phyloP scores from a whole-genome alignment of 768 basidiomycete genomes.

The Amanita inopinata region DNA sequence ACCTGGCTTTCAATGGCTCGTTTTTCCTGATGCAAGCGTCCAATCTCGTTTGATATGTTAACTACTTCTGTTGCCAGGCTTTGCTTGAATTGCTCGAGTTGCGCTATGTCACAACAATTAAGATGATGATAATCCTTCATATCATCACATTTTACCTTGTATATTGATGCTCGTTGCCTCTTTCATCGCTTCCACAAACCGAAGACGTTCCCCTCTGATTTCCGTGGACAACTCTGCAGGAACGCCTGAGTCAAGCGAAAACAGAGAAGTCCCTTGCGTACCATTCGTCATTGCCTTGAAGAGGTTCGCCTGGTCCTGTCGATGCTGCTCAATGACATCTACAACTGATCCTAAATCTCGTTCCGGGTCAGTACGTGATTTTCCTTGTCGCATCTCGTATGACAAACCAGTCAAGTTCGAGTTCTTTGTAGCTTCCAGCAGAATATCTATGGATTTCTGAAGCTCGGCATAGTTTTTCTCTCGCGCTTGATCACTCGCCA shows the following conservation, averaged over 20 bases:
- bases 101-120: conserved; percentile 34
- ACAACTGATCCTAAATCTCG: conserved; percentile 49
- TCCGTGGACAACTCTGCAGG: conserved; percentile 80
- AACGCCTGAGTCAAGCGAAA: conserved; percentile 3
- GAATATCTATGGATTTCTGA: conserved; percentile 29
- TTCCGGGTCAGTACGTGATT: not conserved
- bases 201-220: conserved; percentile 75
- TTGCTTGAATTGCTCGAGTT: conserved; percentile 83
- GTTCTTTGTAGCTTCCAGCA: conserved; percentile 22
- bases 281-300: conserved; percentile 58
- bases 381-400: conserved; percentile 6
- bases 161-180: conserved; percentile 86
- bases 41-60: conserved; percentile 65
- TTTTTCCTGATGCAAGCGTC: conserved; percentile 53
- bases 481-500: conserved; percentile 22
- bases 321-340: conserved; percentile 56
- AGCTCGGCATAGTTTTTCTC: conserved; percentile 28
- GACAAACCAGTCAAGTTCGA: conserved; percentile 10
- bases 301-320: conserved; percentile 63
- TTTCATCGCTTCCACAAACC: conserved; percentile 94
- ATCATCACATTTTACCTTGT: conserved; percentile 37
- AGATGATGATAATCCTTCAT: not conserved
- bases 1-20: conserved; percentile 62
- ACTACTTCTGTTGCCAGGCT: conserved; percentile 68
- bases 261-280: conserved; percentile 15